Evolutionary conservation across 1,139 yeast genomes (phyloP).

Genomic region (Pichia sp.): DNA sequence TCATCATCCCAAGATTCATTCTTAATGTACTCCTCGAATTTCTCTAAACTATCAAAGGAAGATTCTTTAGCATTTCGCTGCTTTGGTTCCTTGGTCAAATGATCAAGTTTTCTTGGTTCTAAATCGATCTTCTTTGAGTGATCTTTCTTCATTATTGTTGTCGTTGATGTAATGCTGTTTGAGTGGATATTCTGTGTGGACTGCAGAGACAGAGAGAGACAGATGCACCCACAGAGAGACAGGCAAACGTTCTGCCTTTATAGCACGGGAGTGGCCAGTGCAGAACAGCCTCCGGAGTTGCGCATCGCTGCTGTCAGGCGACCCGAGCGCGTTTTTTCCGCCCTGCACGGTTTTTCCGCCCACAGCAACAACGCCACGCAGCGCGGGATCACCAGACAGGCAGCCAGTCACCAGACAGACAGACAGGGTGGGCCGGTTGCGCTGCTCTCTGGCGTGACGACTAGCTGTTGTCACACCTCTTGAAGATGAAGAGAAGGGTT

Average conservation of each 20-base stretch:
- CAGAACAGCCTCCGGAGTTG: not conserved
- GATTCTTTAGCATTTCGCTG: slow-evolving; percentile 27
- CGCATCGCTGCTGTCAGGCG: not conserved
- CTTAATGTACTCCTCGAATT: slow-evolving; percentile 56
- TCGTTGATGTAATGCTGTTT: no score
- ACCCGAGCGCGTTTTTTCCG: no score
- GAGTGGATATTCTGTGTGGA: no score
- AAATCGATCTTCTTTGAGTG: slow-evolving; percentile 16
- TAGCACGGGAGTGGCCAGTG: not conserved
- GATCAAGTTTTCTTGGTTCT: slow-evolving; percentile 26
- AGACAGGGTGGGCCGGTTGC: no score
- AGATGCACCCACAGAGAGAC: not conserved
- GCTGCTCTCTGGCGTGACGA: no score
- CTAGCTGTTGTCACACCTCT: no score
- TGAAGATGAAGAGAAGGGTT: no score
- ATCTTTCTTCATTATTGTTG: slow-evolving; percentile 23
- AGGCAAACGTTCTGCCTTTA: not conserved
- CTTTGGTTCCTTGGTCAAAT: slow-evolving; percentile 23
- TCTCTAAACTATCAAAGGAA: slow-evolving; percentile 54
- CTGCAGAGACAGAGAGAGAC: not conserved
- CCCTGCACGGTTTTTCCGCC: no score
- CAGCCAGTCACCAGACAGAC: no score
- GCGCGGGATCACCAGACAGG: no score
- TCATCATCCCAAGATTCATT: slow-evolving; percentile 76
- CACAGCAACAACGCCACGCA: no score